These are phyloP conservation scores for Blepharisma stoltei DNA, from an alignment of 73 alveolate genomes.

Conservation along the genomic window DNA sequence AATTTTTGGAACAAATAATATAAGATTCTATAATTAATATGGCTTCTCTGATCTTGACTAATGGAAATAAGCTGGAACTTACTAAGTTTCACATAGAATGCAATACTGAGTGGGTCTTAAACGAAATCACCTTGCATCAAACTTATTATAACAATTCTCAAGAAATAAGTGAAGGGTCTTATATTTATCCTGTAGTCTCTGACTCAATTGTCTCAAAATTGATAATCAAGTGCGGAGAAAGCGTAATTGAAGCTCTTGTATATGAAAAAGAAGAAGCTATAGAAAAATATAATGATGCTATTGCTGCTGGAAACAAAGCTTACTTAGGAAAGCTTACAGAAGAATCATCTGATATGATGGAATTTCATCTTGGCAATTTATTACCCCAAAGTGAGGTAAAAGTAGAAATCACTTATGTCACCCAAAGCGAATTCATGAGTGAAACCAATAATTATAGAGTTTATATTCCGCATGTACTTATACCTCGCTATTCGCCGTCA, in stretches of 20 bases:
- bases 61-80: no score
- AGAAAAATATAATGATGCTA: conserved; percentile 49
- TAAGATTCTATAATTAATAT: no score
- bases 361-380: not conserved
- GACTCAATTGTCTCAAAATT: not conserved
- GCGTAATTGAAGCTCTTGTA: conserved; percentile 32
- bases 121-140: not conserved
- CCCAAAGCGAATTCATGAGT: not conserved
- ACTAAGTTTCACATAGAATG: no score
- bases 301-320: conserved; percentile 43
- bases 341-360: not conserved
- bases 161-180: not conserved
- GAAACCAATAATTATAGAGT: not conserved
- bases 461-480: not conserved
- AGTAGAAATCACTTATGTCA: not conserved
- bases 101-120: no score
- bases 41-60: no score
- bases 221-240: not conserved
- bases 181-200: not conserved
- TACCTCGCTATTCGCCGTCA: not conserved
- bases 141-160: conserved; percentile 8
- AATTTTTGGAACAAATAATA: no score
- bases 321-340: not conserved
- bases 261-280: conserved; percentile 42
- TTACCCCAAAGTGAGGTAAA: not conserved